Evolutionary conservation across 345 rosid genomes (phyloP).

Genomic region (Dipteronia dyeriana): DNA sequence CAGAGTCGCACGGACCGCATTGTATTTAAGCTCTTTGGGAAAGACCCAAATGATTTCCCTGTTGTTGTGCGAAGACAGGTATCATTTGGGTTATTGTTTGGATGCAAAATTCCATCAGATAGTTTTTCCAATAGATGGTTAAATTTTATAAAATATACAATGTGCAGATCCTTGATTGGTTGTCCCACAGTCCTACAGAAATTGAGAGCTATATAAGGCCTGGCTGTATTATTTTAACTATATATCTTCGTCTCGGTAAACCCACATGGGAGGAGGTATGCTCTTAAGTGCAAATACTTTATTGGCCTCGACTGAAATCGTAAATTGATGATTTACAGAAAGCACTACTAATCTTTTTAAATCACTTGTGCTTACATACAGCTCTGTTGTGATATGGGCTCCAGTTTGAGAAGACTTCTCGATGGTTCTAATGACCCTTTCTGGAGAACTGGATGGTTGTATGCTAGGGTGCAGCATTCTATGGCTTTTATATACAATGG

Average conservation of each 20-base stretch:
- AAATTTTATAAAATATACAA: conserved; percentile 17
- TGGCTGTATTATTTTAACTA: conserved; percentile 67
- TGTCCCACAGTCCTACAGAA: conserved; percentile 65
- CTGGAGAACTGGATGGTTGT: conserved; percentile 72
- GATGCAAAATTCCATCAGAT: conserved; percentile 8
- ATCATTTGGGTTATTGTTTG: conserved; percentile 12
- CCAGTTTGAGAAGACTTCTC: conserved; percentile 58
- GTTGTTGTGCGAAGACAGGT: conserved; percentile 54
- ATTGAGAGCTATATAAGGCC: conserved; percentile 80
- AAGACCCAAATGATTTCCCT: conserved; percentile 60
- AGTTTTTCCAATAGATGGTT: conserved; percentile 7
- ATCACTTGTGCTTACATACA: conserved; percentile 20
- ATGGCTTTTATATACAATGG: conserved; percentile 63
- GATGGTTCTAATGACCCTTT: conserved; percentile 51
- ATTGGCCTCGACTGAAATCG: not conserved
- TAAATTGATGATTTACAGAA: conserved; percentile 7
- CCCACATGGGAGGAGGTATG: conserved; percentile 63
- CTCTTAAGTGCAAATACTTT: conserved; percentile 11
- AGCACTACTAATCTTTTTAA: conserved; percentile 10
- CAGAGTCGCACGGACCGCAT: conserved; percentile 66
- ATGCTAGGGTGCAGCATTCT: conserved; percentile 51
- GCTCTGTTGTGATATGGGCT: conserved; percentile 56
- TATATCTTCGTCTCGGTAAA: conserved; percentile 55
- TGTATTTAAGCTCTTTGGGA: conserved; percentile 62
- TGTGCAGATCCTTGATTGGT: conserved; percentile 68